These are phyloP conservation scores for Russula vinacea DNA, from an alignment of 768 basidiomycete species.

Conservation along the genomic window DNA sequence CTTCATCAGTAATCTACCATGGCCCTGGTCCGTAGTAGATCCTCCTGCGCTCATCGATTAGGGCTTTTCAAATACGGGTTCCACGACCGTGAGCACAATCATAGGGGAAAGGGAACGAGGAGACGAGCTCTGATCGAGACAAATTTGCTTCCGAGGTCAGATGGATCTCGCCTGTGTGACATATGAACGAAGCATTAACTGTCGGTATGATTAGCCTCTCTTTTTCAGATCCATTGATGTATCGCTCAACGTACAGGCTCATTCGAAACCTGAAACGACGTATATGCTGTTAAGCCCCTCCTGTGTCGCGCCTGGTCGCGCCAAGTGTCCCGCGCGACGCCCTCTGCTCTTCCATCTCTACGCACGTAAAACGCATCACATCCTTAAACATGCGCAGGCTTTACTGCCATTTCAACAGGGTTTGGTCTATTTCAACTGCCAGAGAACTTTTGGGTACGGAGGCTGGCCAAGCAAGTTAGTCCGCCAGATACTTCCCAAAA, in stretches of 20 bases:
- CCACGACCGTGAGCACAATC: neutral
- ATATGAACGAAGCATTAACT: neutral
- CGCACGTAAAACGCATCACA: neutral
- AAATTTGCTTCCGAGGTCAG: conserved; percentile 17
- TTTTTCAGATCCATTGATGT: neutral
- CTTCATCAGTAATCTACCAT: neutral
- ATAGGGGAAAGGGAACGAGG: neutral
- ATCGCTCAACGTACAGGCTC: neutral
- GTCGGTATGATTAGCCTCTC: neutral
- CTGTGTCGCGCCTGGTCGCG: neutral
- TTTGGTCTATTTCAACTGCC: neutral
- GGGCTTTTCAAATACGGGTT: neutral
- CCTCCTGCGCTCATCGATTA: neutral
- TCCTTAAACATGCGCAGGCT: neutral
- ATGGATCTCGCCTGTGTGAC: neutral
- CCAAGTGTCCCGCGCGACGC: too few species aligned
- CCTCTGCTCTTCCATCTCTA: neutral
- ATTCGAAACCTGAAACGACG: neutral
- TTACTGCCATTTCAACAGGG: neutral
- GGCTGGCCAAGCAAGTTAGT: too few species aligned
- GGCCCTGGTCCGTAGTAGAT: neutral
- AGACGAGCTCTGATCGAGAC: neutral
- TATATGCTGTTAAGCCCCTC: neutral
- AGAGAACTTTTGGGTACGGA: too few species aligned
- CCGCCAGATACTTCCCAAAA: neutral